These are phyloP conservation scores for Penicillium cataractarum DNA, from an alignment of 495 filamentous ascomycete species.

Conservation along the genomic window DNA sequence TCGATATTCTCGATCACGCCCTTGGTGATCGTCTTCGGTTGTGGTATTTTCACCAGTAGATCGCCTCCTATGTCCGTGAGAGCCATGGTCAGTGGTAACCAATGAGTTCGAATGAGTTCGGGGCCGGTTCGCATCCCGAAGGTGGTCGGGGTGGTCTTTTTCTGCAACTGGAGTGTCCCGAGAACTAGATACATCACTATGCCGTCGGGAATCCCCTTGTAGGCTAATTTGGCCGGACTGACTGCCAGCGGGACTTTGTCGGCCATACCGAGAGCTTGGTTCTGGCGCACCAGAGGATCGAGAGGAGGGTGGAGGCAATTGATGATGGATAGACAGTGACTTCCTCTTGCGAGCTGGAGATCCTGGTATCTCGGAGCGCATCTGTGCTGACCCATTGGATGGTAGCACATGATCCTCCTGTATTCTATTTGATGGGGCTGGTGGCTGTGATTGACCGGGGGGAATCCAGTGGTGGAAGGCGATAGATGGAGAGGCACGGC, in stretches of 20 bases:
- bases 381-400: background rate
- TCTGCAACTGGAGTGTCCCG: background rate
- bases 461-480: constrained; percentile 21
- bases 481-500: constrained; percentile 9
- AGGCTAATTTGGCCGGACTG: background rate
- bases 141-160: background rate
- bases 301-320: constrained; percentile 8
- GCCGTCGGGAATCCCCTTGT: constrained; percentile 1
- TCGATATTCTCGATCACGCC: background rate
- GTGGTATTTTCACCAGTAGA: background rate
- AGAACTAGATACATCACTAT: background rate
- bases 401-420: background rate
- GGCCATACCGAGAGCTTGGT: background rate
- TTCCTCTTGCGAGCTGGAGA: constrained; percentile 7
- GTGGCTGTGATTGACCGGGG: constrained; percentile 11
- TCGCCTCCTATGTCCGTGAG: background rate
- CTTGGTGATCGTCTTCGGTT: background rate
- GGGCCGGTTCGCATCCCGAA: background rate
- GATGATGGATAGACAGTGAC: constrained; percentile 1
- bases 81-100: background rate
- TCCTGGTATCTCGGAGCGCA: background rate
- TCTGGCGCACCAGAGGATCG: background rate
- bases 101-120: background rate
- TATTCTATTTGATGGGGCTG: background rate
- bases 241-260: background rate